Base-by-base conservation (phyloP, 371 early-diverging fungal genomes). In the Lichtheimia ornata region DNA sequence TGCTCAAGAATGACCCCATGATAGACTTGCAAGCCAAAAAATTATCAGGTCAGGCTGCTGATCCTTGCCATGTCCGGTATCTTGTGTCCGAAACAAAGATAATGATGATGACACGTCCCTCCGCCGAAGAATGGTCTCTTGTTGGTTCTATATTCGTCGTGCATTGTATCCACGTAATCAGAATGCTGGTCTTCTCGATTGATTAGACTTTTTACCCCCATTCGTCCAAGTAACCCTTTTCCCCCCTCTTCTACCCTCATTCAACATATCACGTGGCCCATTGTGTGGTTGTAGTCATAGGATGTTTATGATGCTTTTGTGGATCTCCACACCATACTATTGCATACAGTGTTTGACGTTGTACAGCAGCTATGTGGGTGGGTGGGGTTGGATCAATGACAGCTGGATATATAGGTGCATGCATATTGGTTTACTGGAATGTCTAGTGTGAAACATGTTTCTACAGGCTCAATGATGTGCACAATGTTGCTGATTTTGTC, bases 401-500 rank as follows among this genome's bases (percentile, higher is more conserved):
- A 35, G 35, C 35, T 35, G 35, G 35, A 35, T 35, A 35, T 35
- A 35, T 35, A 35, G 35, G 11, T 35, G 35, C 35, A 35, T 35
- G 35, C 35, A 35, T 35, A 35, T 11, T 35, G 35, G 35, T 35
- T 35, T 35, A 35, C 35, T 35, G 35, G 11, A 35, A 35, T 35
- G 35, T 35, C 35, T 35, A 11, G 35, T 35, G 11, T 35, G 35
- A 35, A 35, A 35, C 35, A 35, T 35, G 35, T 47, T 17, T 9
- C 47, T 17, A 22, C 22, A 47, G 47, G n/a, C 17, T 45, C 7
- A 6, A 18, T 45, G 18, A 18, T 45, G 45, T 18, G 22, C 17
- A 22, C 47, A 15, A 6, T 15, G 47, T 47, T 47, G 35, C 11
- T 47, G 42, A 17, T 66, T 76, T 76, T 71, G 65, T 76, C 77